Evolutionary conservation across 768 basidiomycete species (phyloP).

Genomic region (Holtermannia corniformis): DNA sequence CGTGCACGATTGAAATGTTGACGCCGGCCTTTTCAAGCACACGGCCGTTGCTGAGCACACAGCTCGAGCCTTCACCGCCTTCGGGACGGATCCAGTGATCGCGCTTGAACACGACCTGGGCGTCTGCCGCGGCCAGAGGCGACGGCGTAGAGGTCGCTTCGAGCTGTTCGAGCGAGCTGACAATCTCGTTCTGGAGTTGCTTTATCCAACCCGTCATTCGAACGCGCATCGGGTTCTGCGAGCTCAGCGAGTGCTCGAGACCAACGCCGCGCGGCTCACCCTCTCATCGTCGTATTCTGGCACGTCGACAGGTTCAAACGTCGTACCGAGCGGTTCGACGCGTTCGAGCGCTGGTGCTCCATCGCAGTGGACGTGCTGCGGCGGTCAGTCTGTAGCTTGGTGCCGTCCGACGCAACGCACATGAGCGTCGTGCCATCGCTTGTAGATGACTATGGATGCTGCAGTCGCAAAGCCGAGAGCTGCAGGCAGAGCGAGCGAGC

Average conservation of each 20-base stretch:
- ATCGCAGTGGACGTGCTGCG: constrained; percentile 15
- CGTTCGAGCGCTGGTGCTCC: constrained; percentile 19
- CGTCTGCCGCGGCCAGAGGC: constrained; percentile 8
- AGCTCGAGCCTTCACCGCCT: constrained; percentile 70
- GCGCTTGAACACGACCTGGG: constrained; percentile 52
- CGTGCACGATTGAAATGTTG: constrained; percentile 86
- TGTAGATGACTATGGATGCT: constrained; percentile 1
- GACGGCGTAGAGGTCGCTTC: constrained; percentile 44
- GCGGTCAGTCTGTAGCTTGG: constrained; percentile 11
- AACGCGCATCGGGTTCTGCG: constrained; percentile 56
- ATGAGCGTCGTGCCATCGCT: constrained; percentile 1
- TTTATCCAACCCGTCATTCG: constrained; percentile 69
- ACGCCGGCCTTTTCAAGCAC: constrained; percentile 93
- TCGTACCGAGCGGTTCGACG: constrained; percentile 19
- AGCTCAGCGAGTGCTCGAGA: not conserved
- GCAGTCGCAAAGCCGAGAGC: constrained; percentile 11
- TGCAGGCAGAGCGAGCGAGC: constrained; percentile 2
- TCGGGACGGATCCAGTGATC: constrained; percentile 56
- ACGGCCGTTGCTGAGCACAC: constrained; percentile 56
- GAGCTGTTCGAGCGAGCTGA: constrained; percentile 63
- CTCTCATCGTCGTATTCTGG: constrained; percentile 35
- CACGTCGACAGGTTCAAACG: constrained; percentile 29
- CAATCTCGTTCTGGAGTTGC: constrained; percentile 68
- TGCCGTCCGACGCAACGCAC: too few species aligned
- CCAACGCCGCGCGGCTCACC: constrained; percentile 12